Evolutionary conservation across 352 stramenopile species (phyloP).

Genomic region (Globisporangium paddicum): DNA sequence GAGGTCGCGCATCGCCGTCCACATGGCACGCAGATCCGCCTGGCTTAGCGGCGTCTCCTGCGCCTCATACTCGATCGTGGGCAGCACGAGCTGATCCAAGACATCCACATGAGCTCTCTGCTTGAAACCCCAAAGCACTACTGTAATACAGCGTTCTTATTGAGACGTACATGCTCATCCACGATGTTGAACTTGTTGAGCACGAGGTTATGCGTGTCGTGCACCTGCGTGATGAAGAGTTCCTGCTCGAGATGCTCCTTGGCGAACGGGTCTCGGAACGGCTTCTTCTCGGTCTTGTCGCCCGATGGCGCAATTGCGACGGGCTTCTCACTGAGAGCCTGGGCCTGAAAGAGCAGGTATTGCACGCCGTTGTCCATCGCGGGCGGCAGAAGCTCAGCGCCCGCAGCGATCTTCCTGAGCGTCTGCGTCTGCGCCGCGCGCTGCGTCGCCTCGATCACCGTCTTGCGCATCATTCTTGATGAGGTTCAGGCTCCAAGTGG

Average conservation of each 20-base stretch:
- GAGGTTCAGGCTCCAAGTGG: too few species aligned
- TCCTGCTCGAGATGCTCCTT: constrained; percentile 68
- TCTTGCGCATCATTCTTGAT: constrained; percentile 57
- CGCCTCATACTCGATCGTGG: constrained; percentile 64
- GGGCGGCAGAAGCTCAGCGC: constrained; percentile 44
- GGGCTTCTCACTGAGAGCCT: constrained; percentile 36
- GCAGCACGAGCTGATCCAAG: constrained; percentile 41
- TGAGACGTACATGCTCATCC: constrained; percentile 54
- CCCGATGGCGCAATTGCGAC: constrained; percentile 12
- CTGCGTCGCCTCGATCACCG: constrained; percentile 58
- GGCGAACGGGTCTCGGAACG: constrained; percentile 69
- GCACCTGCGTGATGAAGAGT: constrained; percentile 55
- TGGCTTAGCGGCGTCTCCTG: constrained; percentile 51
- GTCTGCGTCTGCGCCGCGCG: constrained; percentile 47
- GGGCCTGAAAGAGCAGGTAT: constrained; percentile 56
- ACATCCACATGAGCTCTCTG: neutral
- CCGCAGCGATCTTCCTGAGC: constrained; percentile 59
- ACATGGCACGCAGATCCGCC: constrained; percentile 62
- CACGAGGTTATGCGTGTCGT: constrained; percentile 73
- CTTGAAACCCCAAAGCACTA: neutral
- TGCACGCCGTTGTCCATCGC: constrained; percentile 26
- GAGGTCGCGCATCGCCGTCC: constrained; percentile 61
- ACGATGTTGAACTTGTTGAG: constrained; percentile 84
- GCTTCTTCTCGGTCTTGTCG: constrained; percentile 9
- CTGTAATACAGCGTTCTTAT: neutral